phyloP scores from a whole-genome alignment of 306 rosid species.

The Ormosia semicastrata region DNA sequence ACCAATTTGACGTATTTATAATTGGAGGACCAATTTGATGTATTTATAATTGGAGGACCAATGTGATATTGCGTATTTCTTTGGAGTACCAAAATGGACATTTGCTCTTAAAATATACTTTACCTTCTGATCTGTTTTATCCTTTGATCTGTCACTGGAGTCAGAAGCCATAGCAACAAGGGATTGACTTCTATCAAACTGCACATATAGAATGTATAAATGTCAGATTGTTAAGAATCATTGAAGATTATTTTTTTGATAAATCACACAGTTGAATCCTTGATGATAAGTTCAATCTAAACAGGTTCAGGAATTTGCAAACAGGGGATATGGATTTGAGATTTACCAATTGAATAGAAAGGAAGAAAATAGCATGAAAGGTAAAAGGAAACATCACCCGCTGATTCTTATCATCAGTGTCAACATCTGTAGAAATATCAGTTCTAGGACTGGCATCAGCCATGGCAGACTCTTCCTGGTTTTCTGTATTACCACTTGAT shows the following conservation, averaged over 20 bases:
- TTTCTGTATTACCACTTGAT: constrained; percentile 36
- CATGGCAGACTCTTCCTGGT: constrained; percentile 61
- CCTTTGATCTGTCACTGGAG: constrained; percentile 86
- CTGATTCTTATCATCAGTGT: constrained; percentile 84
- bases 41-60: not conserved
- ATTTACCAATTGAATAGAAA: not conserved
- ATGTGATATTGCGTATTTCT: not conserved
- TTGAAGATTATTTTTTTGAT: too few relatives aligned
- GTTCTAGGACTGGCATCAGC: constrained; percentile 93
- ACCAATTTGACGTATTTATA: not conserved
- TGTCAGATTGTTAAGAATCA: constrained; percentile 13
- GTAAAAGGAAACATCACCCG: constrained; percentile 48
- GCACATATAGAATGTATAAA: constrained; percentile 27
- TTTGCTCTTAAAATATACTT: not conserved
- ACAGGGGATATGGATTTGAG: not conserved
- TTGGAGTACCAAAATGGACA: not conserved
- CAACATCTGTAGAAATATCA: constrained; percentile 89
- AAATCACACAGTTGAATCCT: not conserved
- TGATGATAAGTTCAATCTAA: not conserved
- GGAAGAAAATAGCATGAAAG: not conserved
- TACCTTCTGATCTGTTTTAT: constrained; percentile 89
- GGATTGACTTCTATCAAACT: constrained; percentile 67
- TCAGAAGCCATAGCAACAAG: constrained; percentile 55
- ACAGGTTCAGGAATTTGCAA: not conserved
- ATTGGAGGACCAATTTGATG: not conserved